Conservation (phyloP, 805 yeast species). For the Phaffomyces antillensis region DNA sequence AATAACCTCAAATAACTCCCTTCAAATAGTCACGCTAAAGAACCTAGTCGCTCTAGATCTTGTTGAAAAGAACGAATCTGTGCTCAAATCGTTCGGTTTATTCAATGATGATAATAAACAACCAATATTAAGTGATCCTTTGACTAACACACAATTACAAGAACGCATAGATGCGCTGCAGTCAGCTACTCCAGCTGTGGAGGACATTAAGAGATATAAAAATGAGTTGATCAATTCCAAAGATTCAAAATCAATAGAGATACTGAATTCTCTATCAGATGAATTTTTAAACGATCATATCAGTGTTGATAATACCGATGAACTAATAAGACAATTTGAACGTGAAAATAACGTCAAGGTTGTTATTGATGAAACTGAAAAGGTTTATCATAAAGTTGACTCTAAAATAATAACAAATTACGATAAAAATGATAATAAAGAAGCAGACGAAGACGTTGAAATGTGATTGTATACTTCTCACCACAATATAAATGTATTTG, state of each 20-base stretch:
- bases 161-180: slow-evolving; percentile 6
- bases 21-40: slow-evolving; percentile 22
- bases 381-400: slow-evolving; percentile 3
- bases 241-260: slow-evolving; percentile 6
- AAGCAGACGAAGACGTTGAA: not conserved
- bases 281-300: slow-evolving; percentile 16
- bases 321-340: slow-evolving; percentile 10
- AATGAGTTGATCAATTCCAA: not conserved
- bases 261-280: slow-evolving; percentile 11
- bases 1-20: slow-evolving; percentile 5
- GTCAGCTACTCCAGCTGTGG: not conserved
- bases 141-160: slow-evolving; percentile 9
- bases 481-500: too few relatives aligned
- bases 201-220: slow-evolving; percentile 10
- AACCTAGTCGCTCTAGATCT: slow-evolving; percentile 21
- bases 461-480: not conserved
- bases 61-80: slow-evolving; percentile 19
- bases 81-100: slow-evolving; percentile 16
- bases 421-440: not conserved
- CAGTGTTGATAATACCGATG: slow-evolving; percentile 12
- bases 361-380: slow-evolving; percentile 2
- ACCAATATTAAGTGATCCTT: not conserved
- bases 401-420: not conserved
- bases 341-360: slow-evolving; percentile 13
- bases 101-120: slow-evolving; percentile 13